These are phyloP conservation scores for Fusarium graminum DNA, from an alignment of 2,329 filamentous ascomycete genomes.

Conservation along the genomic window DNA sequence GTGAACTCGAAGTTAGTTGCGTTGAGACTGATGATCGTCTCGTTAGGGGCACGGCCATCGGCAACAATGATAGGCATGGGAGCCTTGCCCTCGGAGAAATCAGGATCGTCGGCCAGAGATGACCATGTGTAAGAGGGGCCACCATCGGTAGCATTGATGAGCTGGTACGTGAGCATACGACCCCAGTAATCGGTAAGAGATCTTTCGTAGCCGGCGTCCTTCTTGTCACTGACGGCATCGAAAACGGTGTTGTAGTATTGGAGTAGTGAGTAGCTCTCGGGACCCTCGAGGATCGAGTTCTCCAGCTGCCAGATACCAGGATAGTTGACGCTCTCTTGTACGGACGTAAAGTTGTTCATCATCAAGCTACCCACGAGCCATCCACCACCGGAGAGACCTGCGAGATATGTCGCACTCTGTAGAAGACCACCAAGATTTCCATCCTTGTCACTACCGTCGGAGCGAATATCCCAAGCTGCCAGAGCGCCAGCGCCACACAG, in stretches of 20 bases:
- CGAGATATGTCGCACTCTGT: constrained; percentile 83
- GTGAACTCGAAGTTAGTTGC: constrained; percentile 74
- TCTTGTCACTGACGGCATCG: constrained; percentile 54
- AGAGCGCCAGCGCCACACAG: constrained; percentile 85
- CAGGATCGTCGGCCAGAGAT: constrained; percentile 65
- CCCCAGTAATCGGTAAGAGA: constrained; percentile 93
- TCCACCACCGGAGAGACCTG: constrained; percentile 83
- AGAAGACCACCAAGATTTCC: constrained; percentile 85
- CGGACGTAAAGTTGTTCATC: constrained; percentile 84
- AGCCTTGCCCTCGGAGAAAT: constrained; percentile 58
- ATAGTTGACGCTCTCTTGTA: constrained; percentile 55
- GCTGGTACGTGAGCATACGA: constrained; percentile 85
- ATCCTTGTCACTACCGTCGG: constrained; percentile 57
- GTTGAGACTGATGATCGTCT: constrained; percentile 63
- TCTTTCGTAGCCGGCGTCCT: constrained; percentile 61
- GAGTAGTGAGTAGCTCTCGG: constrained; percentile 54
- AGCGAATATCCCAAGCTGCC: constrained; percentile 82
- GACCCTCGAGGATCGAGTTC: constrained; percentile 58
- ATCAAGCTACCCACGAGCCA: constrained; percentile 89
- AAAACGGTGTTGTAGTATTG: constrained; percentile 57
- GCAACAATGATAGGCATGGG: constrained; percentile 66
- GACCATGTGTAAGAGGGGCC: constrained; percentile 85
- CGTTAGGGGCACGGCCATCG: constrained; percentile 61
- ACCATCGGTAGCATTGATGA: constrained; percentile 81
- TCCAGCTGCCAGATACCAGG: constrained; percentile 58